Percentiles rank a stretch among this genome's conserved stretches.
phyloP scores from a whole-genome alignment of 2,329 filamentous ascomycete species.

The Ophiostoma piceae region DNA sequence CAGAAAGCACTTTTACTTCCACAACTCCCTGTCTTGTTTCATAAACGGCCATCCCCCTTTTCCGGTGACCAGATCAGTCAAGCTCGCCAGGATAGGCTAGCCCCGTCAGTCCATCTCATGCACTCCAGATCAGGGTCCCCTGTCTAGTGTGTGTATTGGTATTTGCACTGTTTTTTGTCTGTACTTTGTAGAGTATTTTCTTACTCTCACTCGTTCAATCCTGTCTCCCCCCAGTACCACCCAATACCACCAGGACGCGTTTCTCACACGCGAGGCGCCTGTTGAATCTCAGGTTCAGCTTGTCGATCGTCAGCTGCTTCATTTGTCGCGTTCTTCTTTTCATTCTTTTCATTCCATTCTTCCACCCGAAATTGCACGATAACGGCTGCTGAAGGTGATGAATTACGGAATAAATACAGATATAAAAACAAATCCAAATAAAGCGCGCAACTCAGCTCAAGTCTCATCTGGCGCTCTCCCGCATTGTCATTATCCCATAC shows the following conservation, averaged over 20 bases:
- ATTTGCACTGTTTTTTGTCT: not conserved
- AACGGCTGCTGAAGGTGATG: not conserved
- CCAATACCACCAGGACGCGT: not conserved
- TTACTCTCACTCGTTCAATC: too few species aligned
- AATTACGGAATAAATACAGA: too few species aligned
- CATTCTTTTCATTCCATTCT: not conserved
- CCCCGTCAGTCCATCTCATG: not conserved
- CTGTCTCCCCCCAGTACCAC: too few species aligned
- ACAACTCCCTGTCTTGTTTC: not conserved
- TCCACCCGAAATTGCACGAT: not conserved
- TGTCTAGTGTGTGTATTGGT: not conserved
- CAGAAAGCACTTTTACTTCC: not conserved
- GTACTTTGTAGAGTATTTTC: not conserved
- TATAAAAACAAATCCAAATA: not conserved
- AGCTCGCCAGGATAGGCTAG: not conserved
- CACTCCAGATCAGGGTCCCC: slow-evolving; percentile 6
- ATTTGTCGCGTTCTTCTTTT: not conserved
- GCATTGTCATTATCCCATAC: not conserved
- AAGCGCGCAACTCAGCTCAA: not conserved
- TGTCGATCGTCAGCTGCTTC: not conserved
- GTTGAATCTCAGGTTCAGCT: not conserved
- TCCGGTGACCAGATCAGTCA: slow-evolving; percentile 10
- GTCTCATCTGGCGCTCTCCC: not conserved
- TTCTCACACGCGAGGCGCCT: not conserved
- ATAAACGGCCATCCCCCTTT: slow-evolving; percentile 13